Evolutionary conservation across 1,284 basidiomycete genomes (phyloP).

Genomic region (Puccinia horiana): DNA sequence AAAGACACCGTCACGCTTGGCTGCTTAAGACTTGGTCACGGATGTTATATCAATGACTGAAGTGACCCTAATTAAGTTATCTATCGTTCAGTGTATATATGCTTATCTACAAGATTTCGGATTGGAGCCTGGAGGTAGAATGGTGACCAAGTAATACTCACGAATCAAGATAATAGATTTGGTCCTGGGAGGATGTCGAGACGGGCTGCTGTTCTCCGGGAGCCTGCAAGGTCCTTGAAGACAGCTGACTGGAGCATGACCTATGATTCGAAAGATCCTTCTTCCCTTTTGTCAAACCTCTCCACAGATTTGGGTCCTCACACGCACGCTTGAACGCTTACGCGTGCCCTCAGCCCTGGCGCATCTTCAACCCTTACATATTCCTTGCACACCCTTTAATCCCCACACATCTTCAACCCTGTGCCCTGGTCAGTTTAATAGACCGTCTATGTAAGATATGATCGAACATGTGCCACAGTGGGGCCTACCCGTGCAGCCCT

Average conservation of each 20-base stretch:
- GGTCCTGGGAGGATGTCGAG: no score
- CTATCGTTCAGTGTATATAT: neutral
- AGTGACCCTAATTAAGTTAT: neutral
- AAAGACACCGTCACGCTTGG: neutral
- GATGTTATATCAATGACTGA: neutral
- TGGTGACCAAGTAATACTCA: no score
- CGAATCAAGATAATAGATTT: no score
- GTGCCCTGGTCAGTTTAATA: neutral
- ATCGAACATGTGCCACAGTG: neutral
- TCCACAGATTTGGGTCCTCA: neutral
- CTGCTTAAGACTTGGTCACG: neutral
- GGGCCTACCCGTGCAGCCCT: neutral
- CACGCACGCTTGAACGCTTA: neutral
- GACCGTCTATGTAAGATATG: slow-evolving; percentile 2
- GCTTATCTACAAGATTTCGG: neutral
- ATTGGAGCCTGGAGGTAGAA: neutral
- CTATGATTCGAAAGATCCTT: no score
- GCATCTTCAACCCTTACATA: neutral
- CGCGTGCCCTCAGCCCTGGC: neutral
- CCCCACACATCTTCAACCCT: slow-evolving; percentile 17
- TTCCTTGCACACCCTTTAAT: slow-evolving; percentile 2
- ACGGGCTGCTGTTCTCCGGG: no score
- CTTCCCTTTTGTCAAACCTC: neutral
- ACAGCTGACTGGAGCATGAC: no score
- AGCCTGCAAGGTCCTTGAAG: no score